phyloP scores from a whole-genome alignment of 345 rosid species.

The Garcia nutans region DNA sequence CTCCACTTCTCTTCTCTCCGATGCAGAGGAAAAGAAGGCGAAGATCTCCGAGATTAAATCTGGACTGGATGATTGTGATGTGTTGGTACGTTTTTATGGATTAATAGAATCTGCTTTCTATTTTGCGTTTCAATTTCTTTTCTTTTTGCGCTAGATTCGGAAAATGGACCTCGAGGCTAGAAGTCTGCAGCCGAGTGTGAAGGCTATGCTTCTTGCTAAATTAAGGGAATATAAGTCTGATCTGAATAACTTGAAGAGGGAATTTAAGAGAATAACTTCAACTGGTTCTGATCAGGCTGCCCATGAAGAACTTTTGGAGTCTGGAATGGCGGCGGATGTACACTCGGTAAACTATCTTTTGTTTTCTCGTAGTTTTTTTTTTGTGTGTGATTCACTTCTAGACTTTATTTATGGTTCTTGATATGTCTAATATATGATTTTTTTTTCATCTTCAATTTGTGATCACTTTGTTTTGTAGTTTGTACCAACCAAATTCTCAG shows the following conservation, averaged over 20 bases:
- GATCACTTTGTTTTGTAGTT: neutral
- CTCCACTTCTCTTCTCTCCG: conserved; percentile 50
- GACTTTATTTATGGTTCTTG: neutral
- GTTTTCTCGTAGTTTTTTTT: neutral
- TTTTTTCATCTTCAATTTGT: neutral
- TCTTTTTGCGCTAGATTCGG: conserved; percentile 44
- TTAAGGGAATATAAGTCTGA: conserved; percentile 86
- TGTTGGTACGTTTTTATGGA: conserved; percentile 45
- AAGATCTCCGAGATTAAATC: conserved; percentile 59
- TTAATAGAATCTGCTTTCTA: neutral
- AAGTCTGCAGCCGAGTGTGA: conserved; percentile 71
- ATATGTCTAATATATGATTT: neutral
- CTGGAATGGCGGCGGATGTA: conserved; percentile 54
- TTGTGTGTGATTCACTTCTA: neutral
- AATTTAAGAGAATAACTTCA: conserved; percentile 58
- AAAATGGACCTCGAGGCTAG: conserved; percentile 95
- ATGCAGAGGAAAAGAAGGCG: conserved; percentile 60
- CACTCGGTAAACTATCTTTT: conserved; percentile 37
- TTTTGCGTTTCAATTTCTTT: neutral
- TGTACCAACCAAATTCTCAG: neutral
- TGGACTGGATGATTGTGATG: conserved; percentile 84
- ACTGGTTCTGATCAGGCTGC: conserved; percentile 48
- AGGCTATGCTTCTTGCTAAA: conserved; percentile 82
- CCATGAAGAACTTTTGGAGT: conserved; percentile 64
- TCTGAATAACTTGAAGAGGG: conserved; percentile 75